Evolutionary conservation across 169 alveolate genomes (phyloP), one percentile per base, ranked within the genome.

Genomic region (Plasmodium gallinaceum): DNA sequence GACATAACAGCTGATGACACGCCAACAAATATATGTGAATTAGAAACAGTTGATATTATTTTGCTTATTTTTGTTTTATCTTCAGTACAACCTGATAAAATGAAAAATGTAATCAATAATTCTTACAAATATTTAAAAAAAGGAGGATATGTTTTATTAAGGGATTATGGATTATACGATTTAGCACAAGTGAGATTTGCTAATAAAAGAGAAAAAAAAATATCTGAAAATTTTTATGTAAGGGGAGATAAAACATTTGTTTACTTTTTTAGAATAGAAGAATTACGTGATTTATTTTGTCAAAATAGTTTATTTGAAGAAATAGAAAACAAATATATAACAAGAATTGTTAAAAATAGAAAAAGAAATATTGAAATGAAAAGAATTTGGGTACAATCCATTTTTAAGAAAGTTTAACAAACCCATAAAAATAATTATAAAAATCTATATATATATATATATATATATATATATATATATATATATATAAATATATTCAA

Each of bases 131-230:
- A 94, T 88, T 88, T 97, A 87, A 96, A 95, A 62, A 92, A 93
- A 42, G 98, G 97, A 14, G 97, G 98, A 7, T 93, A 96, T 58
- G 76, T 97, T 12, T 95, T 96, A 71, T 96, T 97, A 88, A 93
- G 99, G 88, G 99, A 97, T 93, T 97, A 97, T 85, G 99, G 98
- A 0, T 88, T 96, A 90, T 97, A 97, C 87, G 99, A 97, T 85
- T 86, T 97, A 91, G 97, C 98, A 3, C 95, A 97, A 92, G 71
- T 97, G 7, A 76, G 98, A 16, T 94, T 97, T 80, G 98, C 98
- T 3, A 88, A 95, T 62, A 95, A 96, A 42, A 93, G 90, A 54
- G 96, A 95, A 71, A 94, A 96, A 80, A 97, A 96, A 93, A 94
- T 97, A 8, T 92, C 96, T 51, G 98, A 97, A 42, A 95, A 97